These are phyloP conservation scores for Talaromyces sp. DNA, from an alignment of 2,329 filamentous ascomycete genomes.

Conservation along the genomic window DNA sequence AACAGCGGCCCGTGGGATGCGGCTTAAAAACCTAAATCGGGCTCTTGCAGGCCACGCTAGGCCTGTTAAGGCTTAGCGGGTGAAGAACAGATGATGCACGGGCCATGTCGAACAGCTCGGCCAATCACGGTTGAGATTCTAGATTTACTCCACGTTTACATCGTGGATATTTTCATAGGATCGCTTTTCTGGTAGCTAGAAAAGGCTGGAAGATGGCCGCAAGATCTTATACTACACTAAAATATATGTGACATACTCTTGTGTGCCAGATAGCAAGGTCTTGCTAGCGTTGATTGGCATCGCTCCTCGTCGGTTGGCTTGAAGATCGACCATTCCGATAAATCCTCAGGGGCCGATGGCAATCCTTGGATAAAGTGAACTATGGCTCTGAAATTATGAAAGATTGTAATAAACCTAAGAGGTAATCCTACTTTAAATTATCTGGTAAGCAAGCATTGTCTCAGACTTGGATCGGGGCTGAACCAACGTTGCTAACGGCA, in stretches of 20 bases:
- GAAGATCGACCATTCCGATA: neutral
- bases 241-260: neutral
- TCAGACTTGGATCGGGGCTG: neutral
- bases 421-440: too few species aligned
- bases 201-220: neutral
- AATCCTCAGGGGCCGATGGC: neutral
- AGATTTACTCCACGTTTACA: neutral
- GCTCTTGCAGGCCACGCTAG: constrained; percentile 26
- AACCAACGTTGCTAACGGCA: neutral
- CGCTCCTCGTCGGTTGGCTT: neutral
- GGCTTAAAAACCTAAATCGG: constrained; percentile 42
- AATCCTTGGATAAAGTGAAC: neutral
- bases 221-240: neutral
- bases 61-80: constrained; percentile 25
- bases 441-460: neutral
- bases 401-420: neutral
- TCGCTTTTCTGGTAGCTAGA: neutral
- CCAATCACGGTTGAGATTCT: constrained; percentile 12
- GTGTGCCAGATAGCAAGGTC: neutral
- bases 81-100: constrained; percentile 5
- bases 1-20: constrained; percentile 25
- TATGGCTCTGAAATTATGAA: neutral
- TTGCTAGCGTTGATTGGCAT: neutral
- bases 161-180: neutral
- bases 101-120: constrained; percentile 6